Base-by-base conservation (phyloP, 2,329 filamentous ascomycete genomes). In the Biscogniauxia sp. region DNA sequence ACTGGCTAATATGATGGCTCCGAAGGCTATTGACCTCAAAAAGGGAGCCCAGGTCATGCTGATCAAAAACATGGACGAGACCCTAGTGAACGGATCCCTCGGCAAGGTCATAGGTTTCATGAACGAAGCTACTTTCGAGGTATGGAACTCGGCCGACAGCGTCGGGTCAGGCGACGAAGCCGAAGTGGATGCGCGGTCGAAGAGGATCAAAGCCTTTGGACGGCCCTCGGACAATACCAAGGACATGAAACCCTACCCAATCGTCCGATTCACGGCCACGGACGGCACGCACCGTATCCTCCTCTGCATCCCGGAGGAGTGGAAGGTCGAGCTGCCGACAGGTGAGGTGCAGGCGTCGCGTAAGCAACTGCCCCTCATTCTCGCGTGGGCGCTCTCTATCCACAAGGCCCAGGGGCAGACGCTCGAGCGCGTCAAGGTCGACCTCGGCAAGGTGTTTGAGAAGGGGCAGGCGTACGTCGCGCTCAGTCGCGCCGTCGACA, bases 361-460 rank as follows among this genome's bases (percentile, higher is more conserved):
- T 49, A 84, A 84, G 53, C 91, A 94, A 69, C 76, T 94, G 1
- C 95, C 95, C 0, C 82, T 99, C 55, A 98, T 99, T 64, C 82
- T 99, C 28, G 95, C 95, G 0, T 99, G 95, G 95, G 95, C 95
- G 1, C 79, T 99, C 20, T 97, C 93, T 0, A 99, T 99, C 61
- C 95, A 99, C 80, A 99, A 99, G 77, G 95, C 95, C 0, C 94
- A 98, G 74, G 94, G 94, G 1, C 94, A 98, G 75, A 98, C 94
- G 1, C 79, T 97, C 25, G 93, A 96, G 71, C 84, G 94, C 55
- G 95, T 99, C 61, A 96, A 96, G 72, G 95, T 99, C 25, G 93
- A 99, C 73, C 82, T 99, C 0, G 91, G 92, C 28, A 90, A 87
- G 63, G 91, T 97, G 1, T 99, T 99, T 69, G 95, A 99, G 74